Conservation (phyloP, 2,329 filamentous ascomycete species). For the Cadophora sp. region DNA sequence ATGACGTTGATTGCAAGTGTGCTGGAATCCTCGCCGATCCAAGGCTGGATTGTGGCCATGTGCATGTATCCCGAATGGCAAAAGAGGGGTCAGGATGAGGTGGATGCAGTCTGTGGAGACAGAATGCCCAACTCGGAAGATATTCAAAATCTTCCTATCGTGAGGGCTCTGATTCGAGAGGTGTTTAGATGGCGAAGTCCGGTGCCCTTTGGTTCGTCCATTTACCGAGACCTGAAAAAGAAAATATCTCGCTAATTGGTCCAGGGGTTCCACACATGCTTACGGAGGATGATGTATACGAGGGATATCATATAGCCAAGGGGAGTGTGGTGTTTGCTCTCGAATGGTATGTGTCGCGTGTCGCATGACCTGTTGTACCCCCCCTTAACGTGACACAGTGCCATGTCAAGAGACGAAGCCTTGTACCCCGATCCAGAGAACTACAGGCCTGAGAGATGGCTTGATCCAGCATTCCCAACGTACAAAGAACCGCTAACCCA, state of each 20-base stretch:
- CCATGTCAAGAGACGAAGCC: conserved; percentile 42
- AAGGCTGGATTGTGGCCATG: conserved; percentile 38
- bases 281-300: conserved; percentile 60
- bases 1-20: conserved; percentile 45
- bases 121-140: conserved; percentile 56
- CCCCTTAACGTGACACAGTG: conserved; percentile 17
- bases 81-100: conserved; percentile 45
- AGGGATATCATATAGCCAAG: conserved; percentile 37
- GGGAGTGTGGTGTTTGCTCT: conserved; percentile 46
- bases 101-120: conserved; percentile 57
- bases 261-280: conserved; percentile 60
- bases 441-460: conserved; percentile 55
- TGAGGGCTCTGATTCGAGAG: conserved; percentile 55
- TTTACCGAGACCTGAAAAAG: not conserved
- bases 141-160: conserved; percentile 49
- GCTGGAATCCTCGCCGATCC: conserved; percentile 46
- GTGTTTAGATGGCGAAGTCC: conserved; percentile 52
- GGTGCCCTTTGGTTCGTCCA: conserved; percentile 22
- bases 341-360: conserved; percentile 21
- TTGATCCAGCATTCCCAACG: conserved; percentile 45
- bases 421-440: conserved; percentile 50
- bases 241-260: conserved; percentile 52
- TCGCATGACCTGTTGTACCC: not conserved
- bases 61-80: conserved; percentile 30
- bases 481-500: conserved; percentile 53